Base-by-base conservation (phyloP, 108 stramenopile genomes). In the Bacterosira constricta region DNA sequence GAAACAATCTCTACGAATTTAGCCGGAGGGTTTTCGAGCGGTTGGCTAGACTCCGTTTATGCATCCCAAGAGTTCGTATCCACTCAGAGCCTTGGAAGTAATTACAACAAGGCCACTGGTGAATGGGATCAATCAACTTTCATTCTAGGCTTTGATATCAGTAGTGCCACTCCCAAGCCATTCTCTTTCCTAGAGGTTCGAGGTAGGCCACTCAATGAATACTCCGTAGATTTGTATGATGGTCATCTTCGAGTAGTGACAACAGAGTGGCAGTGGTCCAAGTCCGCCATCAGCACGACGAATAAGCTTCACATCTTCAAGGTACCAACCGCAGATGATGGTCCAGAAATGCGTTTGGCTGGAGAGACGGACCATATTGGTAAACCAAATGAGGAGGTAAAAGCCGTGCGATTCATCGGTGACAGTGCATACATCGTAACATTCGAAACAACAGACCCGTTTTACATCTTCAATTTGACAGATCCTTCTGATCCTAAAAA, bases 271-370 rank as follows among this genome's bases (percentile, higher is more conserved):
- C 35, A 26, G 18, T 76, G 80, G 75, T 53, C 38, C 34, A 41
- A 64, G 9, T 36, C 58, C 17, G 39, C 54, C 25, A 72, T 64
- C 34, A 68, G 52, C 3, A 73, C 79, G 21, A 52, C 61, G 0
- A 81, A 81, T 49, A 71, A 72, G 49, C 77, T 81, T 34, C 72
- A 66, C 42, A 39, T 81, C 27, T 63, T 81, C 55, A n/a, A 82
- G 27, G 58, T 82, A 15, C 80, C 79, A 12, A 17, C 31, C 3
- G 38, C 36, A 10, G 63, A 60, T 26, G 61, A 79, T 39, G 56
- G 63, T 3, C 12, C 63, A 57, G 32, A 32, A 15, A 82, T 82
- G 81, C 23, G 45, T 29, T 1, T 73, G 18, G 58, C 56, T 20
- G 81, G 81, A 32, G 32, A 52, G 50, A 78, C 77, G 18, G 50